Percentiles rank a stretch among this genome's conserved stretches.
These are phyloP conservation scores for Didymella segeticola DNA, from an alignment of 2,329 filamentous ascomycete genomes.

Conservation along the genomic window DNA sequence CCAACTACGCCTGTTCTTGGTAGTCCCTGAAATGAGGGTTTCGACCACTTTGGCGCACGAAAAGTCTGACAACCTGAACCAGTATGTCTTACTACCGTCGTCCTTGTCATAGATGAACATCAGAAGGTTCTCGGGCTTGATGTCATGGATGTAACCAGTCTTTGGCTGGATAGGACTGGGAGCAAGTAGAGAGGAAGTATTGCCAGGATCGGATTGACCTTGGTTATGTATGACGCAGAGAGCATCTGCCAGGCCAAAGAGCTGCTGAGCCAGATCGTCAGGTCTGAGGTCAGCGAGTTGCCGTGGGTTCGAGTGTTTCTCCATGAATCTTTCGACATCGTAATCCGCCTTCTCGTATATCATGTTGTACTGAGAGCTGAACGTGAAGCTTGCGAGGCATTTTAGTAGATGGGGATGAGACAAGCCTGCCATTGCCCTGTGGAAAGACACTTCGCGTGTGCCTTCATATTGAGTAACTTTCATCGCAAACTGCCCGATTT, in stretches of 20 bases:
- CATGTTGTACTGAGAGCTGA: slow-evolving; percentile 20
- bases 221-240: slow-evolving; percentile 1
- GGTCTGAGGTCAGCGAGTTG: rapidly evolving
- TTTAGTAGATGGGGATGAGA: slow-evolving; percentile 22
- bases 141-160: slow-evolving; percentile 8
- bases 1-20: not conserved
- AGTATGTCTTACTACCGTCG: slow-evolving; percentile 2
- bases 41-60: slow-evolving; percentile 16
- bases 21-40: not conserved
- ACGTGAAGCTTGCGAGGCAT: slow-evolving; percentile 24
- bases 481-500: not conserved
- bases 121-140: slow-evolving; percentile 8
- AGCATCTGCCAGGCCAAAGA: not conserved
- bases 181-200: rapidly evolving
- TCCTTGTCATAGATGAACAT: slow-evolving; percentile 1
- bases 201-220: not conserved
- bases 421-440: not conserved
- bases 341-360: slow-evolving; percentile 18
- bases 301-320: not conserved
- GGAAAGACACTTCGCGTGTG: slow-evolving; percentile 1
- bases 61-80: slow-evolving; percentile 16
- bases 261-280: not conserved
- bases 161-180: not conserved
- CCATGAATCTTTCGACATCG: slow-evolving; percentile 8
- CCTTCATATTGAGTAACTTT: slow-evolving; percentile 1